phyloP scores from a whole-genome alignment of 768 basidiomycete species.

The Leccinellum rugosiceps region DNA sequence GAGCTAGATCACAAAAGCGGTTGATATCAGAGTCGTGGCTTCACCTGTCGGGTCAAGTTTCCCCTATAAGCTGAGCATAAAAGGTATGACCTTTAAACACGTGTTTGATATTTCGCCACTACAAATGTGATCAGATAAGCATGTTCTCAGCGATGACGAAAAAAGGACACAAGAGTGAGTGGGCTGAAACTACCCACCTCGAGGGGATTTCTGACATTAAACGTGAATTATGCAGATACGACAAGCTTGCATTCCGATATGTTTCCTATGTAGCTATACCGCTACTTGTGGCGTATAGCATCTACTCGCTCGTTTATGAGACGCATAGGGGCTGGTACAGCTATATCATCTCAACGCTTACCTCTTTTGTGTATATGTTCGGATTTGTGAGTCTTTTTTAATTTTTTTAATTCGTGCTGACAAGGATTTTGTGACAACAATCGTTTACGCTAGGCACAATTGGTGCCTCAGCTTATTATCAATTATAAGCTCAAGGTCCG shows the following conservation, averaged over 20 bases:
- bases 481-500: conserved; percentile 93
- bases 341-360: conserved; percentile 89
- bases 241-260: conserved; percentile 90
- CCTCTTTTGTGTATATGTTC: conserved; percentile 94
- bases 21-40: conserved; percentile 73
- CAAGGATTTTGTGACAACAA: conserved; percentile 11
- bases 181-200: not conserved
- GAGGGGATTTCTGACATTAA: conserved; percentile 26
- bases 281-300: conserved; percentile 67
- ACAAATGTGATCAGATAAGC: conserved; percentile 63
- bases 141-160: conserved; percentile 94
- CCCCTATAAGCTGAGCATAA: conserved; percentile 80
- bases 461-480: conserved; percentile 87
- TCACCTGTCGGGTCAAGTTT: conserved; percentile 61
- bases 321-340: conserved; percentile 95
- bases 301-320: conserved; percentile 79
- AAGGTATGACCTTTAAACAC: conserved; percentile 48
- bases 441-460: conserved; percentile 59
- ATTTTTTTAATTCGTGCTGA: not conserved
- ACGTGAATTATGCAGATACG: conserved; percentile 52
- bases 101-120: conserved; percentile 7
- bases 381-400: conserved; percentile 83
- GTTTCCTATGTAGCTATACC: conserved; percentile 91
- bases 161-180: conserved; percentile 94
- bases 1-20: conserved; percentile 78